Percentiles rank a stretch among this genome's conserved stretches.
Evolutionary conservation across 805 yeast genomes (phyloP).

Genomic region (Wickerhamiella shivajii): DNA sequence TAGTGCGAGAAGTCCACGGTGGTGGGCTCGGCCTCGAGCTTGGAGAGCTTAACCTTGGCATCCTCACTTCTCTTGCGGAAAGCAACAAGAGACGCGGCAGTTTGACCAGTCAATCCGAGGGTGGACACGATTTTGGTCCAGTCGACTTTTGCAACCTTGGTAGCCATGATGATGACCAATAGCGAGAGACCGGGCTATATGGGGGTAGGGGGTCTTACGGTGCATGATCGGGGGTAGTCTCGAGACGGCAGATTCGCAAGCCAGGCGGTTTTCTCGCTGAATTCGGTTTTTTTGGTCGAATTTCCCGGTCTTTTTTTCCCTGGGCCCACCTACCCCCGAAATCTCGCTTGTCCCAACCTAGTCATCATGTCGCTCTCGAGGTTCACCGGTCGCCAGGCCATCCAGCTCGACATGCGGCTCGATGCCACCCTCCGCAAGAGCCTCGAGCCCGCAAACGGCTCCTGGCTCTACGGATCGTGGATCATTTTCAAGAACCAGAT

Average conservation of each 20-base stretch:
- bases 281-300: no score
- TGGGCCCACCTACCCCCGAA: no score
- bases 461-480: slow-evolving; percentile 15
- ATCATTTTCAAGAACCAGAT: slow-evolving; percentile 24
- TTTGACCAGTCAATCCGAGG: slow-evolving; percentile 83
- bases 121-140: slow-evolving; percentile 85
- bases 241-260: no score
- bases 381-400: no score
- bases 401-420: slow-evolving; percentile 5
- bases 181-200: no score
- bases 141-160: slow-evolving; percentile 63
- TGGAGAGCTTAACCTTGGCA: slow-evolving; percentile 70
- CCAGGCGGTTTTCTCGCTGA: no score
- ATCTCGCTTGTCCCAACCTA: no score
- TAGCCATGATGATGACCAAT: slow-evolving; percentile 13
- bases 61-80: slow-evolving; percentile 98
- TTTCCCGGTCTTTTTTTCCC: no score
- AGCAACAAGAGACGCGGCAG: slow-evolving; percentile 74
- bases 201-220: no score
- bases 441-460: slow-evolving; percentile 23
- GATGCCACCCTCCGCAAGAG: slow-evolving; percentile 3
- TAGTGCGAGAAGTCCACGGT: slow-evolving; percentile 71
- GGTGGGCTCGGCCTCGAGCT: slow-evolving; percentile 57
- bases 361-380: no score
- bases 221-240: no score